Conservation (phyloP, 257 asterid species). For the Solanum rostratum region DNA sequence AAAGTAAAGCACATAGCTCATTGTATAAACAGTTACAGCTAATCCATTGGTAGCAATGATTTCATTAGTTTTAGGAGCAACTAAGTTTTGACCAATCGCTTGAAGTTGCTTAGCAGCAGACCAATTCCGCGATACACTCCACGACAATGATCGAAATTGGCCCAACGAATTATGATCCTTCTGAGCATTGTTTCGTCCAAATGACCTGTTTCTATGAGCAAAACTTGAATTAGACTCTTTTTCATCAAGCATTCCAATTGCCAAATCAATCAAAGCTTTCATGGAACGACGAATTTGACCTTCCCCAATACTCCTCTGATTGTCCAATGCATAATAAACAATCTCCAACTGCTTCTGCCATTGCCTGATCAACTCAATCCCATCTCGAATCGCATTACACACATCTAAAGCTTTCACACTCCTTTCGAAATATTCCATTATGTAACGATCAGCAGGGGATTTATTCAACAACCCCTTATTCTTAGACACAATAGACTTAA, state of each 20-base stretch:
- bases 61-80: slow-evolving; percentile 8
- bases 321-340: slow-evolving; percentile 38
- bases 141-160: slow-evolving; percentile 16
- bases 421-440: slow-evolving; percentile 47
- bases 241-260: slow-evolving; percentile 39
- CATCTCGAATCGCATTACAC: slow-evolving; percentile 67
- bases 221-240: slow-evolving; percentile 4
- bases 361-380: slow-evolving; percentile 50
- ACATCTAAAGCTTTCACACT: slow-evolving; percentile 63
- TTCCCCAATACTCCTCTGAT: slow-evolving; percentile 44
- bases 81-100: slow-evolving; percentile 15
- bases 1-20: slow-evolving; percentile 18
- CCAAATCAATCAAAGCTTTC: slow-evolving; percentile 49
- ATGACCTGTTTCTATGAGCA: slow-evolving; percentile 14
- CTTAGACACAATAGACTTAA: slow-evolving; percentile 26
- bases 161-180: slow-evolving; percentile 3
- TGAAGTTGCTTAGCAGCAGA: slow-evolving; percentile 24
- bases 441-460: slow-evolving; percentile 31
- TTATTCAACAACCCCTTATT: slow-evolving; percentile 14
- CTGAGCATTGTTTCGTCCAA: slow-evolving; percentile 7
- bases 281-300: slow-evolving; percentile 73
- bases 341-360: slow-evolving; percentile 68
- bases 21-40: slow-evolving; percentile 12
- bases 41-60: slow-evolving; percentile 11
- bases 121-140: slow-evolving; percentile 24